Base-by-base conservation (phyloP, 2,329 filamentous ascomycete genomes). In the Colletotrichum agaves region DNA sequence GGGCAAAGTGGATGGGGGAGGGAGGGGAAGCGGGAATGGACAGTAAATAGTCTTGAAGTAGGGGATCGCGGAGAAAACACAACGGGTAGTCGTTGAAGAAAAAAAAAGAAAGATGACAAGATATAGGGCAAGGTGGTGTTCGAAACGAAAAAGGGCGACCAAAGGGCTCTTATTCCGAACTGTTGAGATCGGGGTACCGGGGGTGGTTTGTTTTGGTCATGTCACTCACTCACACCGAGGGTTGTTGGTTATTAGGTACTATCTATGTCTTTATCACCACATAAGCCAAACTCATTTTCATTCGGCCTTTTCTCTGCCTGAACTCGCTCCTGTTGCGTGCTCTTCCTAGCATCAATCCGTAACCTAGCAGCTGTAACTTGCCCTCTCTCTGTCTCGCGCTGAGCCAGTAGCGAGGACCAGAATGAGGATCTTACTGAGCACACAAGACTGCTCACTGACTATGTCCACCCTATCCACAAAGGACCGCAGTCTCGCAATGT, bases 81-180 rank as follows among this genome's bases (percentile, higher is more conserved):
- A 12, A 8, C 43, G 39, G 6, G 6, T 27, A 43, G 55, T 10
- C 15, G 41, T 17, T 44, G 41, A 62, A 4, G 49, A 47, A 7
- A n/a, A 33, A 47, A 33, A 21, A n/a, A 47, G 19, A 17, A 46
- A 47, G 52, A 31, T 6, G 23, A n/a, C 6, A 60, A 39, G 37
- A 58, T 52, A 67, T 63, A 58, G 60, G 52, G 21, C 59, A 63
- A 58, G 52, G 60, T 33, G 11, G 12, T 13, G 21, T 58, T 63
- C 53, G 52, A 63, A 63, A 67, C 64, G 52, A 58, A 57, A 52
- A 27, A 43, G 35, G 44, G 44, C 27, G 39, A 17, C 60, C 39
- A 44, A 58, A 53, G 35, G 44, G 63, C 52, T 67, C 44, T 39
- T 41, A 21, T 46, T 58, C 52, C 60, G 39, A 43, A 44, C 37